Evolutionary conservation across 1,139 yeast species (phyloP), one percentile per base, ranked within the genome.

Genomic region (Pichia sp.): DNA sequence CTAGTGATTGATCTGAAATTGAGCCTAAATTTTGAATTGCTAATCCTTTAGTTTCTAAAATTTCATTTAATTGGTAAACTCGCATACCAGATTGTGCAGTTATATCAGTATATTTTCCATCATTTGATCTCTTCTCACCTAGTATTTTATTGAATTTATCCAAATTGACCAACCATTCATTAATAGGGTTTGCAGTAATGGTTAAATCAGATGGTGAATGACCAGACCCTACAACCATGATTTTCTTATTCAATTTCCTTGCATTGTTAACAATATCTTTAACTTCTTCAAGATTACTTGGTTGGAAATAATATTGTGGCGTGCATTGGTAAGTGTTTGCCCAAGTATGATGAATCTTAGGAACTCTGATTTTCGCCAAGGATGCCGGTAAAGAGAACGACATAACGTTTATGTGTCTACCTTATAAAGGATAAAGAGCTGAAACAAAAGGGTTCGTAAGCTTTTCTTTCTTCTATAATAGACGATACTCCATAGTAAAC

Each of bases 181-280:
- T 53, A 15, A 50, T 40, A 25, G 53, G 53, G 16, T 51, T 49
- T 0, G 55, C 41, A 2, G 96, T 85, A 85, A 89, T 85, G 45
- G 96, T 88, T 67, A 92, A 68, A 61, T 82, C 90, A 42, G 95
- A 85, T 0, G 98, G 98, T 7, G 97, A 89, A 63, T 92, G 97
- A 30, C 97, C 97, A 0, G 96, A 82, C 0, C 98, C 98, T 9
- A 87, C 92, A 3, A 88, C 79, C 75, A 87, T 84, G 50, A 92
- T 70, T 18, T 95, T 86, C 56, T 80, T 83, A 20, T 74, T 71
- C 36, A 71, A 63, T 44, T 68, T 61, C 42, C 77, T 70, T 7
- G 97, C 98, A 50, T 73, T 73, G 41, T 75, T 70, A 40, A 92
- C 85, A 49, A 90, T 71, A 36, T 68, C 71, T 48, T 71, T 70